Base-by-base conservation (phyloP, 345 rosid genomes). In the Zanthoxylum bungeanum region DNA sequence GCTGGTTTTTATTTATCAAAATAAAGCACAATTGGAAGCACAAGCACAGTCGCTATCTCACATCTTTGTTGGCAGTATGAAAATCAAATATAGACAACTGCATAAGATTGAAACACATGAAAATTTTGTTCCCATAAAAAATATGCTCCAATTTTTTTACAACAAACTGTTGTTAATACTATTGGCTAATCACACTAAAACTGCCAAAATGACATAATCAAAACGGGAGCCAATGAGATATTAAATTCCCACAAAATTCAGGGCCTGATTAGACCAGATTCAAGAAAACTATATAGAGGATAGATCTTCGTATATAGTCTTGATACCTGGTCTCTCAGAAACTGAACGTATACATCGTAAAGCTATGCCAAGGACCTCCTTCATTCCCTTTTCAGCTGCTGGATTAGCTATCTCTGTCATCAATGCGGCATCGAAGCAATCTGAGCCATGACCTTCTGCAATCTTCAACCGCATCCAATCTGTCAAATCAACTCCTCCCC, bases 311-410 rank as follows among this genome's bases (percentile, higher is more conserved):
- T 95, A 95, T 65, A 92, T 88, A 61, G 93, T 84, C 87, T 95
- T 95, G 79, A 92, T 95, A 67, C 99, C 99, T 24, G 97, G 93
- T 76, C 99, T 89, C 81, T 92, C 97, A 6, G 98, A 91, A 37
- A 92, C 88, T 0, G 96, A 86, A 69, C 96, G 80, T 77, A 91
- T 81, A 68, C 98, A 92, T 72, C 93, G 71, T 66, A 88, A 71
- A n/a, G 96, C 98, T 57, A 95, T 82, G 71, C 90, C 97, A 30
- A 89, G 96, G 70, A 91, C 97, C 81, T 91, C 98, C 85, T 89
- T 92, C 84, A 81, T 87, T 77, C 97, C 99, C 85, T 88, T 92
- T 56, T 92, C 98, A 12, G 84, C 82, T 8, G 74, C 83, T 0
- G 93, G 88, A 71, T 72, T 87, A 66, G 69, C 84, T 76, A 80